A percentile compares a stretch with the other conserved stretches of the same genome.
These are phyloP conservation scores for Ceratobasidium sp. DNA, from an alignment of 1,284 basidiomycete species.

Conservation along the genomic window DNA sequence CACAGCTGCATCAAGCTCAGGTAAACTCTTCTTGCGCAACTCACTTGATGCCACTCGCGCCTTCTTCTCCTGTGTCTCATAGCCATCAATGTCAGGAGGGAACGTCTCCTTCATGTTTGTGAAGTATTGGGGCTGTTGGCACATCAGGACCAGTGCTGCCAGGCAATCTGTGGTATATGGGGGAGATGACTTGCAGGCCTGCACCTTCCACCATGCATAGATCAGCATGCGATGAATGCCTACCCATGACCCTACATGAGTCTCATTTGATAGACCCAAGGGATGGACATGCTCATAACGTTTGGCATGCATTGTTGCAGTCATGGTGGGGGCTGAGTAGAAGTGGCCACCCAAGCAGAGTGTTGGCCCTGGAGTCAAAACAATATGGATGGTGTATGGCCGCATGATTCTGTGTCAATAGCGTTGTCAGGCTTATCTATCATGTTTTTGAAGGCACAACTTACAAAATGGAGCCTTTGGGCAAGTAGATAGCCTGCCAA, in stretches of 20 bases:
- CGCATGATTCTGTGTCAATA: not conserved
- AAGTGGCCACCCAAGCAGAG: not conserved
- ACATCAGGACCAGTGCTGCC: slow-evolving; percentile 3
- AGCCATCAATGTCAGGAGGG: too few species aligned
- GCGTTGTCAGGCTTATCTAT: not conserved
- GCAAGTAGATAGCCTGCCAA: slow-evolving; percentile 8
- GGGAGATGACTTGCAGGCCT: not conserved
- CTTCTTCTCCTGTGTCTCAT: too few species aligned
- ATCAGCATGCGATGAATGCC: not conserved
- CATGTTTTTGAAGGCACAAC: not conserved
- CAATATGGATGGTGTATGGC: slow-evolving; percentile 2
- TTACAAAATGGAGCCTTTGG: slow-evolving; percentile 5
- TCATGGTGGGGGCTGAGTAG: not conserved
- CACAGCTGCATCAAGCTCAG: too few species aligned
- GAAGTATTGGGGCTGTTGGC: not conserved
- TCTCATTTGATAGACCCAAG: not conserved
- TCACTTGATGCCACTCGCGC: too few species aligned
- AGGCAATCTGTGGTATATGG: not conserved
- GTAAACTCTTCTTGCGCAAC: too few species aligned
- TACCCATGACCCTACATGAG: not conserved
- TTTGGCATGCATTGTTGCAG: not conserved
- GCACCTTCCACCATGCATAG: slow-evolving; percentile 5
- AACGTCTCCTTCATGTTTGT: not conserved
- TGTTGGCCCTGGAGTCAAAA: slow-evolving; percentile 4
- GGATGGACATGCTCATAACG: not conserved